These are phyloP conservation scores for Fragilaria crotonensis DNA, from an alignment of 108 stramenopile species.

Conservation along the genomic window DNA sequence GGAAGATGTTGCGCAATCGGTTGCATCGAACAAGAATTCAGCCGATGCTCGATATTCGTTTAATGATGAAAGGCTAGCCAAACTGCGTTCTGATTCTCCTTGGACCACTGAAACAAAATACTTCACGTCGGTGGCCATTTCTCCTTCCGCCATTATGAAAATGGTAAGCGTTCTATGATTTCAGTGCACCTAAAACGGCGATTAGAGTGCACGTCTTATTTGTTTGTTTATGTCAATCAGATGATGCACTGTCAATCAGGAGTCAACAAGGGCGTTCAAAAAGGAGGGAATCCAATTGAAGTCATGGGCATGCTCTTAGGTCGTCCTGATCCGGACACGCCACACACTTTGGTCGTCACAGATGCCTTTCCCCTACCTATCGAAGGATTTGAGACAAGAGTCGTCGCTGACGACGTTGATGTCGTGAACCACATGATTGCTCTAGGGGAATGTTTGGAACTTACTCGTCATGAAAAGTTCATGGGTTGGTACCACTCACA, in stretches of 20 bases:
- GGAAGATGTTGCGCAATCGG: not conserved
- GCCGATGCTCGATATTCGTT: conserved; percentile 34
- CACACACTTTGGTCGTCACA: conserved; percentile 74
- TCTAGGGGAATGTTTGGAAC: conserved; percentile 89
- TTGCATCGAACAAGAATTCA: too few species aligned
- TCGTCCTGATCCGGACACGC: conserved; percentile 61
- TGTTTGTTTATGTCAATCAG: conserved; percentile 1
- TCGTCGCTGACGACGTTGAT: conserved; percentile 90
- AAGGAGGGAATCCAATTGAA: conserved; percentile 91
- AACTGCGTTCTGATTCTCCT: conserved; percentile 39
- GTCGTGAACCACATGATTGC: conserved; percentile 98
- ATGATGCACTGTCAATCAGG: conserved; percentile 95
- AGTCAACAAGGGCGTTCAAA: conserved; percentile 92
- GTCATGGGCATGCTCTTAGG: conserved; percentile 93
- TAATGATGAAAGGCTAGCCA: conserved; percentile 35
- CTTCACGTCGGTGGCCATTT: conserved; percentile 52
- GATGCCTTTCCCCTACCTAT: conserved; percentile 97
- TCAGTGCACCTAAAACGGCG: too few species aligned
- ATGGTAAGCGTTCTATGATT: conserved; percentile 26
- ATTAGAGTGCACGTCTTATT: not conserved
- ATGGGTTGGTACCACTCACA: conserved; percentile 98
- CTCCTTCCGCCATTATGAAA: conserved; percentile 75
- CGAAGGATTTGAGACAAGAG: conserved; percentile 94
- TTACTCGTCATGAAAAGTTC: conserved; percentile 81
- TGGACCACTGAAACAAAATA: conserved; percentile 67